Conservation (phyloP, 192 early-diverging fungal species). For the Backusella parvicylindrica region DNA sequence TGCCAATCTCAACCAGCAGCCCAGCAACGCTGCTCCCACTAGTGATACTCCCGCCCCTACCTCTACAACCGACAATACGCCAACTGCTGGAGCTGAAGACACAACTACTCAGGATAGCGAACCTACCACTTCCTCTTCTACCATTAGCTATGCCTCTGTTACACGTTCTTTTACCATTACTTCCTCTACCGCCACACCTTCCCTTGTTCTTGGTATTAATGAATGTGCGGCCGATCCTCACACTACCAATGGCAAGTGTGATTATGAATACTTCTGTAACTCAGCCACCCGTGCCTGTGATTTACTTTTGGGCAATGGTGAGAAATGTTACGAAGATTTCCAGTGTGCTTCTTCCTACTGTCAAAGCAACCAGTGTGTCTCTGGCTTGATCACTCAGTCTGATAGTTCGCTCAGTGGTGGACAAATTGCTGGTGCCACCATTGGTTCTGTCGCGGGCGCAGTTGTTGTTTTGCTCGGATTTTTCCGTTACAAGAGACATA, state of each 20-base stretch:
- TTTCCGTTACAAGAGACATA: not conserved
- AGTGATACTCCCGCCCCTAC: not conserved
- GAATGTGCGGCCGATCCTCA: slow-evolving; percentile 11
- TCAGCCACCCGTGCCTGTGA: not conserved
- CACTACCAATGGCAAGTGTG: slow-evolving; percentile 10
- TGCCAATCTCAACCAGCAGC: not conserved
- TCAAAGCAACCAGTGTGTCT: not conserved
- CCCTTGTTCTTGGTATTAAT: slow-evolving; percentile 8
- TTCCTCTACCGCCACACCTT: slow-evolving; percentile 15
- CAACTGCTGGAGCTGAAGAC: not conserved
- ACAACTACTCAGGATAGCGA: not conserved
- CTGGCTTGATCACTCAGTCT: not conserved
- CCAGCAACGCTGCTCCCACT: not conserved
- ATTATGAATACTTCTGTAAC: slow-evolving; percentile 15
- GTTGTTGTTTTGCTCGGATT: not conserved
- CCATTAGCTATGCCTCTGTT: not conserved
- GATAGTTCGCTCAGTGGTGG: not conserved
- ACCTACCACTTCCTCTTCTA: not conserved
- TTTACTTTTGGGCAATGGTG: not conserved
- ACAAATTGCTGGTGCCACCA: slow-evolving; percentile 14
- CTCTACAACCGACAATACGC: not conserved
- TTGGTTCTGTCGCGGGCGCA: slow-evolving; percentile 12
- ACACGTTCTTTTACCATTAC: slow-evolving; percentile 13
- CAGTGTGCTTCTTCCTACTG: slow-evolving; percentile 12
- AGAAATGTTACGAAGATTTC: slow-evolving; percentile 19